A percentile compares a stretch with the other conserved stretches of the same genome.
These are phyloP conservation scores for Rozella allomycis DNA, from an alignment of 371 early-diverging fungal genomes.

Conservation along the genomic window DNA sequence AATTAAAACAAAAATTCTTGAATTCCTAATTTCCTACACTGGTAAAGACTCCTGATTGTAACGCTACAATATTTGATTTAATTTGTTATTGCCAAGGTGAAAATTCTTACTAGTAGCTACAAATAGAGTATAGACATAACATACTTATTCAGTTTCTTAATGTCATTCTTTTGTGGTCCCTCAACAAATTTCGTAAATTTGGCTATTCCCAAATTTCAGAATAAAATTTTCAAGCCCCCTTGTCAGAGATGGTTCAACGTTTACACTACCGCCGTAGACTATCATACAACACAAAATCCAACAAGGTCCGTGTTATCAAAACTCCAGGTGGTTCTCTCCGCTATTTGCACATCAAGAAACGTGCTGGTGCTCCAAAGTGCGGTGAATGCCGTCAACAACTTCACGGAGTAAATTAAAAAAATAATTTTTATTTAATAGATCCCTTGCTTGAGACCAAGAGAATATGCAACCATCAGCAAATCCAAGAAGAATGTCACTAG, in stretches of 20 bases:
- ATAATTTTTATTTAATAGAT: slow-evolving; percentile 32
- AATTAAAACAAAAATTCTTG: no score
- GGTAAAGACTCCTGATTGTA: no score
- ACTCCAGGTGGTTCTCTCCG: slow-evolving; percentile 89
- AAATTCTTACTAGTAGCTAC: no score
- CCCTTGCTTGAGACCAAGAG: slow-evolving; percentile 75
- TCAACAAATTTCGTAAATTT: no score
- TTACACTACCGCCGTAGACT: slow-evolving; percentile 88
- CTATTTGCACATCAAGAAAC: slow-evolving; percentile 78
- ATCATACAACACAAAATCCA: slow-evolving; percentile 96
- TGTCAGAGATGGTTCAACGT: slow-evolving; percentile 58
- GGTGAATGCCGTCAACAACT: slow-evolving; percentile 87
- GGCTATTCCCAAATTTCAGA: no score
- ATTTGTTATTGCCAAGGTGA: no score
- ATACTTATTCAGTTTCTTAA: no score
- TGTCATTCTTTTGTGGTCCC: no score
- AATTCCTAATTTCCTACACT: no score
- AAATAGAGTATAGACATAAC: no score
- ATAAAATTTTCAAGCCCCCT: no score
- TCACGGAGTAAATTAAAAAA: slow-evolving; percentile 64
- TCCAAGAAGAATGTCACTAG: slow-evolving; percentile 80
- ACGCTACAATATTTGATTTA: no score
- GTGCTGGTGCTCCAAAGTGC: slow-evolving; percentile 74
- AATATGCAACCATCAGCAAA: slow-evolving; percentile 72
- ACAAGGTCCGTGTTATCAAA: slow-evolving; percentile 85